Evolutionary conservation across 495 filamentous ascomycete genomes (phyloP), one percentile per base, ranked within the genome.

Genomic region (Penicillium lividum): DNA sequence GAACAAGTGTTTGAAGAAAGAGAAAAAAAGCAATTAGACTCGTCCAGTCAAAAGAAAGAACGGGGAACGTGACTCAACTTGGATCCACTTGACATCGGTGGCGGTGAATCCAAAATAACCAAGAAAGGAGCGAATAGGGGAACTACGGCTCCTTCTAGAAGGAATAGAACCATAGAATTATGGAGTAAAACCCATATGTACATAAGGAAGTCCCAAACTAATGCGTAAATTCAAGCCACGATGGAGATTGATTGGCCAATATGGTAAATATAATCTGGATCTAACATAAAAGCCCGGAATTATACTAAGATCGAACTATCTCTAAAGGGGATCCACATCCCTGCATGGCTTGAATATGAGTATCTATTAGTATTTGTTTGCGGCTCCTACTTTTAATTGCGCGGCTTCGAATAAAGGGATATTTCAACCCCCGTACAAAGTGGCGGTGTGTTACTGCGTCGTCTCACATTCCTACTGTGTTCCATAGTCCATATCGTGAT

Each of bases 11-110:
- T 13, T 28, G 27, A 27, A 29, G 43, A 42, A 47, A 27, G 33
- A 13, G 31, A 38, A 48, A 64, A 22, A 65, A 58, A 70, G 57
- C 59, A 51, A 59, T 60, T 58, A 55, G 46, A 48, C 50, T 67
- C 60, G 54, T 62, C 72, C 73, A 73, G 57, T 76, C 67, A 76
- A 55, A 66, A 46, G 22, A 34, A 57, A 52, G 60, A 64, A 58
- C 59, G 73, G 69, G 71, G 63, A 65, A 65, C 56, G 62, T 68
- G 69, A 70, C 58, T 70, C 56, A 66, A 22, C 22, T 22, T 28
- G 49, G 58, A 25, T 53, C 70, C 66, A 69, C 62, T 65, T 46
- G 22, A 7, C 15, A 13, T 7, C 28, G 51, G 51, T 53, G 34
- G 51, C 33, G 30, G 50, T 53, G 38, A 40, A 15, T 7, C 13